These are phyloP conservation scores for Yueomyces sp. DNA, from an alignment of 805 yeast genomes.

Conservation along the genomic window DNA sequence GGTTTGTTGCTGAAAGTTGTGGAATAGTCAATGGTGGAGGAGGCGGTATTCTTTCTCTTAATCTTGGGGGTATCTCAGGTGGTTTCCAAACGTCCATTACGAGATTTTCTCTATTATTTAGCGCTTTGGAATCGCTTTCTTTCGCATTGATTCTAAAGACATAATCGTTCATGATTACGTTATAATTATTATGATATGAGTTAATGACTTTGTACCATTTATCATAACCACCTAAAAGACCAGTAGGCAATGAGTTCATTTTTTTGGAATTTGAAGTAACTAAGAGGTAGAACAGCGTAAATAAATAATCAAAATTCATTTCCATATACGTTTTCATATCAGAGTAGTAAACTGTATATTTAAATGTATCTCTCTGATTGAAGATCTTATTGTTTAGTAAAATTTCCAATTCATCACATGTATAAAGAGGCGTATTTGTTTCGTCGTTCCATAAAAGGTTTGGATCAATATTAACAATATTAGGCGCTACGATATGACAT, in stretches of 20 bases:
- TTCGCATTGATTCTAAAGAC: neutral
- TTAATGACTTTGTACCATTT: conserved; percentile 29
- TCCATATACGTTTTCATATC: conserved; percentile 24
- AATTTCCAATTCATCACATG: conserved; percentile 20
- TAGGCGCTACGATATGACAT: conserved; percentile 27
- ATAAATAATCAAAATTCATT: conserved; percentile 21
- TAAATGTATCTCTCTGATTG: conserved; percentile 20
- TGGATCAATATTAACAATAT: conserved; percentile 31
- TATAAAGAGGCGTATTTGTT: conserved; percentile 20
- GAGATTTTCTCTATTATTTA: neutral
- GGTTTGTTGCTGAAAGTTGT: conserved; percentile 7
- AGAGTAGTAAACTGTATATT: conserved; percentile 27
- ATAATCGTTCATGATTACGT: conserved; percentile 1
- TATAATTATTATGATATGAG: conserved; percentile 14
- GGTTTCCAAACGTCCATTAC: conserved; percentile 11
- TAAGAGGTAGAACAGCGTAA: conserved; percentile 20
- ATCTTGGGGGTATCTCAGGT: conserved; percentile 15
- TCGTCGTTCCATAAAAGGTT: conserved; percentile 14
- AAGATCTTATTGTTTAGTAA: conserved; percentile 17
- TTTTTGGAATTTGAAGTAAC: conserved; percentile 10
- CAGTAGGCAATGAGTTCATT: conserved; percentile 15
- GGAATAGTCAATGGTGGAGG: conserved; percentile 20
- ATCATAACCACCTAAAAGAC: conserved; percentile 32
- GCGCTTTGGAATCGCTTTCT: neutral
- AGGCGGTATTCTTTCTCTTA: conserved; percentile 16